A percentile compares a stretch with the other conserved stretches of the same genome.
Evolutionary conservation across 2,329 filamentous ascomycete species (phyloP).

Genomic region (Neocucurbitaria cava): DNA sequence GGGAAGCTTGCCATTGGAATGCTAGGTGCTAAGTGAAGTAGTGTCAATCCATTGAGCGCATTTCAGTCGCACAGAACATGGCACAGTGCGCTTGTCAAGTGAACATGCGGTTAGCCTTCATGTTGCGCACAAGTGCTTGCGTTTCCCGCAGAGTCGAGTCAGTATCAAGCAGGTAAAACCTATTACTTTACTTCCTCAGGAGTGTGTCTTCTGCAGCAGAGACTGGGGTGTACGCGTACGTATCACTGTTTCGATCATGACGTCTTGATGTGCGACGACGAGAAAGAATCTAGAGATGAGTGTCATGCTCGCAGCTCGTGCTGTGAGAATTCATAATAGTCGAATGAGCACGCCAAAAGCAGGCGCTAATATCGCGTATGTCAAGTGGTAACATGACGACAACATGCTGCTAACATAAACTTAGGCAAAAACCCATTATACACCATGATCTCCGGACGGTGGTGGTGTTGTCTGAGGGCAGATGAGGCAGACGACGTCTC

Average conservation of each 20-base stretch:
- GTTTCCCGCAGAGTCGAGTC: not conserved
- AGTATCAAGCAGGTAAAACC: not conserved
- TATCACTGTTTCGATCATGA: not conserved
- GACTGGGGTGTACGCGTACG: not conserved
- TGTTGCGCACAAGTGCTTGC: too few species aligned
- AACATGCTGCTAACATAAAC: not conserved
- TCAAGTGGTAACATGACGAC: not conserved
- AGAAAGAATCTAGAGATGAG: not conserved
- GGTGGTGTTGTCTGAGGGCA: conserved; percentile 13
- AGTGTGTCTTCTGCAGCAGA: not conserved
- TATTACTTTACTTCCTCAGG: not conserved
- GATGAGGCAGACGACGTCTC: conserved; percentile 41
- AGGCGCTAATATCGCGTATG: not conserved
- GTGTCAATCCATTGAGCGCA: not conserved
- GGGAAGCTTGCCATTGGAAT: not conserved
- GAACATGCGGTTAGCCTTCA: too few species aligned
- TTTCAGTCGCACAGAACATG: not conserved
- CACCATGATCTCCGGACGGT: conserved; percentile 13
- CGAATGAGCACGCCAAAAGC: not conserved
- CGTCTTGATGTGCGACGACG: not conserved
- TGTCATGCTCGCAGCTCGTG: not conserved
- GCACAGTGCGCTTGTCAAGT: not conserved
- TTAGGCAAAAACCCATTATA: conserved; percentile 4
- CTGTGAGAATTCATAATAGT: not conserved
- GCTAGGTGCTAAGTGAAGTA: not conserved